phyloP scores from a whole-genome alignment of 257 asterid genomes.

The Solanum lignicaule region DNA sequence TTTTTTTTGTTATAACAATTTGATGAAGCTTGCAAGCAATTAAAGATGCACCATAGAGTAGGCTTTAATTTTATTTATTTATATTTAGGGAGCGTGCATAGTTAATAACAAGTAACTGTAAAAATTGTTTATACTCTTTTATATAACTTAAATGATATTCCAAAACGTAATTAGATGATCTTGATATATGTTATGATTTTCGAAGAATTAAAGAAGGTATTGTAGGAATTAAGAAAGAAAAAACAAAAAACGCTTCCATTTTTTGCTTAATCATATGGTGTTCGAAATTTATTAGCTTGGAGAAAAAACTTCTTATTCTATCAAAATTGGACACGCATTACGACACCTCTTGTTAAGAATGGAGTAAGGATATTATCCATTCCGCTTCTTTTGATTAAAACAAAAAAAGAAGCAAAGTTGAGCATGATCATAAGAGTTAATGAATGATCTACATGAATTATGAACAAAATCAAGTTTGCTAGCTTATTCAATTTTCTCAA shows the following conservation, averaged over 20 bases:
- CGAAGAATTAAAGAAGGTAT: no score
- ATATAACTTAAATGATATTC: background rate
- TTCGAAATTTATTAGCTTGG: background rate
- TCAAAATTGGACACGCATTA: no score
- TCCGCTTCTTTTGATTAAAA: background rate
- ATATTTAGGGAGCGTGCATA: background rate
- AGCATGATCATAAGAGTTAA: background rate
- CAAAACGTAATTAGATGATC: background rate
- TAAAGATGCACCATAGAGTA: background rate
- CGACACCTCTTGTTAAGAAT: background rate
- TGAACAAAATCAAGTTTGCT: background rate
- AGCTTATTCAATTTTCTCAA: background rate
- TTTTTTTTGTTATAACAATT: background rate
- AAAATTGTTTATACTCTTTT: background rate
- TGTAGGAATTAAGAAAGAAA: no score
- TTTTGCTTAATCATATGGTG: background rate
- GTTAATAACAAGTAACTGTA: background rate
- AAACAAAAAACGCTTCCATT: background rate
- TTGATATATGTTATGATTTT: no score
- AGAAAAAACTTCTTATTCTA: background rate
- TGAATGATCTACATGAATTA: background rate
- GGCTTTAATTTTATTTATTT: background rate
- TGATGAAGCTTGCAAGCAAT: background rate
- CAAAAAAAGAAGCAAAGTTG: background rate
- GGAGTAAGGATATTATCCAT: background rate